Base-by-base conservation (phyloP, 73 alveolate species). In the Breviolum minutum region DNA sequence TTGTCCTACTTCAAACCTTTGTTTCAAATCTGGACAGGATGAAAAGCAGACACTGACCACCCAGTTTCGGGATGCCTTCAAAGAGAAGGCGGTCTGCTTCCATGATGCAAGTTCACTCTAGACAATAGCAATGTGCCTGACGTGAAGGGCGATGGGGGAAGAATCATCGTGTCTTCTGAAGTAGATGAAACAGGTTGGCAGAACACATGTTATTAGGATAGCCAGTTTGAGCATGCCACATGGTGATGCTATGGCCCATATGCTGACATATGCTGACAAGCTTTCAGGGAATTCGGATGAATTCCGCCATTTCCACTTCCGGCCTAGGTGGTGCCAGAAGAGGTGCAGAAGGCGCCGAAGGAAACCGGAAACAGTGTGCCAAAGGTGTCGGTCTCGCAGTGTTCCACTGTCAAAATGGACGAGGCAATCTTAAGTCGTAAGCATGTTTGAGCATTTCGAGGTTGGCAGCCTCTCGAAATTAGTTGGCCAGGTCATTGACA, bases 11-110 rank as follows among this genome's bases (percentile, higher is more conserved):
- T 40, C 54, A 40, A 3, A 40, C 54, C 54, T 40, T 40, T 24
- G 12, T 10, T 73, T 24, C 30, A 73, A 10, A 19, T 24, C 24
- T n/a, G 27, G 63, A 6, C 71, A 94, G 99, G 99, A 94, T 77
- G 99, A 94, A 83, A 94, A 94, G 92, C 99, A 94, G 93, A 77
- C 99, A 24, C 61, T 94, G 87, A 94, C 92, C 61, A 74, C 74
- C 54, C 88, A 69, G 29, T 95, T 95, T 80, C 95, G 88, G 22
- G 99, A 95, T 12, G 74, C 99, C 81, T n/a, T 95, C 79, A 70
- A 95, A 71, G 91, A 83, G 94, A 94, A 94, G 94, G 97, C 0
- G 40, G 60, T 22, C 73, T 22, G 73, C 16, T 26, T 82, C 26
- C 81, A 71, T 69, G 20, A 17, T 24, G 3, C 54, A 40, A 40